Evolutionary conservation across 371 early-diverging fungal species (phyloP).

Genomic region (Coemansia sp.): DNA sequence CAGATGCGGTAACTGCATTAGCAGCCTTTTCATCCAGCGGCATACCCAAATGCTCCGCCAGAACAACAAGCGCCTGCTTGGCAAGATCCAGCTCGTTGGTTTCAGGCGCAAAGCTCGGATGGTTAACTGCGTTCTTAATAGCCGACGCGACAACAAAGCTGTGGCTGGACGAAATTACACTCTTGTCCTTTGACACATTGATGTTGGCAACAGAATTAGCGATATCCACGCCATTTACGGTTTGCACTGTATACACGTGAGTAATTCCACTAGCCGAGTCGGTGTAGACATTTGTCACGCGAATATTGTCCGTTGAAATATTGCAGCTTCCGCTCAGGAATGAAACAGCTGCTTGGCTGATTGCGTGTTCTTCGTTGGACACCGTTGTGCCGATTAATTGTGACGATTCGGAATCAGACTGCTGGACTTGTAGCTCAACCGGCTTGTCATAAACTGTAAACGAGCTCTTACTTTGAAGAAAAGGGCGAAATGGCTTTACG

Average conservation of each 20-base stretch:
- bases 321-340: background rate
- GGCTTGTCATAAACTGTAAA: background rate
- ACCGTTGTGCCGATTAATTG: background rate
- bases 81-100: background rate
- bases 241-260: background rate
- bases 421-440: background rate
- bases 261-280: background rate
- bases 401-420: background rate
- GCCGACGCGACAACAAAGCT: background rate
- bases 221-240: background rate
- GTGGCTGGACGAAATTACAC: background rate
- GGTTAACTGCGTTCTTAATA: background rate
- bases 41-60: background rate
- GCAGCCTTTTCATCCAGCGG: background rate
- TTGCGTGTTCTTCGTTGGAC: background rate
- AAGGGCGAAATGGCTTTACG: background rate
- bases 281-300: background rate
- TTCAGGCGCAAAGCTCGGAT: background rate
- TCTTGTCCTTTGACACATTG: background rate
- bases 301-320: background rate
- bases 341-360: background rate
- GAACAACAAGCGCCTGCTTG: background rate
- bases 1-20: background rate
- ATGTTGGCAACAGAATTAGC: background rate
- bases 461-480: background rate